These are phyloP conservation scores for Pleurotus eryngii DNA, from an alignment of 768 basidiomycete genomes.

Conservation along the genomic window DNA sequence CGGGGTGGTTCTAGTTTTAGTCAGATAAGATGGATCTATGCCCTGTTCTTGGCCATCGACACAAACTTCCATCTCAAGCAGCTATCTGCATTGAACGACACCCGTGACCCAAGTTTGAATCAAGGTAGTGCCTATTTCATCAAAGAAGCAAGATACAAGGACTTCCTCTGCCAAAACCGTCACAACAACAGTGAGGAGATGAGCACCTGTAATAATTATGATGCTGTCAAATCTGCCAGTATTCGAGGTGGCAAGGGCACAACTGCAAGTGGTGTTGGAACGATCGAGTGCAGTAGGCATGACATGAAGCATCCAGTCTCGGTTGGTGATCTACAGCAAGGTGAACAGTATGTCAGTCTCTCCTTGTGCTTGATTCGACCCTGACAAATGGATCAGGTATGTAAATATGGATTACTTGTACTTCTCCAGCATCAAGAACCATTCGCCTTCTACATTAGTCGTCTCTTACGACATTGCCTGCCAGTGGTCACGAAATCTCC, in stretches of 20 bases:
- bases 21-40: no score
- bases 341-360: slow-evolving; percentile 5
- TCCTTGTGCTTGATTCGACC: neutral
- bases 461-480: no score
- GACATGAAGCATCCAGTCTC: slow-evolving; percentile 3
- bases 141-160: slow-evolving; percentile 3
- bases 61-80: neutral
- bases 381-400: neutral
- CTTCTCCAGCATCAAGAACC: slow-evolving; percentile 9
- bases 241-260: slow-evolving; percentile 11
- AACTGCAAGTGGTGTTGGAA: slow-evolving; percentile 14
- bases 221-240: no score
- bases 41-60: no score
- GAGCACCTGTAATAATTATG: no score
- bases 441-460: neutral
- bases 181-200: no score
- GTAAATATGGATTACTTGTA: slow-evolving; percentile 18
- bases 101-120: slow-evolving; percentile 9
- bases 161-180: neutral
- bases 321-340: slow-evolving; percentile 3
- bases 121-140: slow-evolving; percentile 5
- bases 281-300: slow-evolving; percentile 9
- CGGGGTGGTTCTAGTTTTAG: no score
- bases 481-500: no score
- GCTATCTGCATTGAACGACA: neutral